A percentile compares a stretch with the other conserved stretches of the same genome.
Evolutionary conservation across 2,329 filamentous ascomycete genomes (phyloP).

Genomic region (Tolypocladium ophioglossoides): DNA sequence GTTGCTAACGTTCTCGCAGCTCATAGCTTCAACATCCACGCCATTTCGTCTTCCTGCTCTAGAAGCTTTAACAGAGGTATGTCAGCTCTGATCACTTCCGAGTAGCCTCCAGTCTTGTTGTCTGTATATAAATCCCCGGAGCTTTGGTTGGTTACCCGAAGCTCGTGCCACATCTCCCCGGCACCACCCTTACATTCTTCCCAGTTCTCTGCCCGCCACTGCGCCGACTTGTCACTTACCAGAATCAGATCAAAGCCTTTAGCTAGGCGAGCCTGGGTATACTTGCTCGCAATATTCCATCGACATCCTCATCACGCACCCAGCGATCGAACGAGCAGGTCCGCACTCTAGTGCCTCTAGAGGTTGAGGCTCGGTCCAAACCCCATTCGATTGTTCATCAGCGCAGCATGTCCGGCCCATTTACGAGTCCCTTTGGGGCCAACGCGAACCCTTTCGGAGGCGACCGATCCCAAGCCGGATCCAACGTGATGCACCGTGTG

Average conservation of each 20-base stretch:
- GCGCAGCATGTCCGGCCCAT: slow-evolving; percentile 59
- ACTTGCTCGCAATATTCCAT: neutral
- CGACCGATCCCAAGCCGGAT: slow-evolving; percentile 20
- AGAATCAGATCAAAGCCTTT: neutral
- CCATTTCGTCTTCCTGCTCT: neutral
- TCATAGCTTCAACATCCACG: neutral
- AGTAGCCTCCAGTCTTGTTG: neutral
- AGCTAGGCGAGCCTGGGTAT: neutral
- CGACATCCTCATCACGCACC: neutral
- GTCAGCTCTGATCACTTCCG: neutral
- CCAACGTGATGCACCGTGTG: slow-evolving; percentile 38
- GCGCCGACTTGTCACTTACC: neutral
- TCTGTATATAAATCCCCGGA: neutral
- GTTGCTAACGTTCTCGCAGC: neutral
- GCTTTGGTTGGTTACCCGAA: neutral
- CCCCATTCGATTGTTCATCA: neutral
- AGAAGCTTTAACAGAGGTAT: neutral
- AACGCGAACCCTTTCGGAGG: slow-evolving; percentile 65
- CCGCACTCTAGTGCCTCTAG: neutral
- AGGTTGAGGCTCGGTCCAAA: neutral
- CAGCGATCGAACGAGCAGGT: neutral
- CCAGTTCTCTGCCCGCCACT: neutral
- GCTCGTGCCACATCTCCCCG: neutral
- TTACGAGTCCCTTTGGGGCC: slow-evolving; percentile 61
- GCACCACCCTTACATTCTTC: neutral